A percentile compares a stretch with the other conserved stretches of the same genome.
phyloP scores from a whole-genome alignment of 2,329 filamentous ascomycete species.

The Cladophialophora exuberans region DNA sequence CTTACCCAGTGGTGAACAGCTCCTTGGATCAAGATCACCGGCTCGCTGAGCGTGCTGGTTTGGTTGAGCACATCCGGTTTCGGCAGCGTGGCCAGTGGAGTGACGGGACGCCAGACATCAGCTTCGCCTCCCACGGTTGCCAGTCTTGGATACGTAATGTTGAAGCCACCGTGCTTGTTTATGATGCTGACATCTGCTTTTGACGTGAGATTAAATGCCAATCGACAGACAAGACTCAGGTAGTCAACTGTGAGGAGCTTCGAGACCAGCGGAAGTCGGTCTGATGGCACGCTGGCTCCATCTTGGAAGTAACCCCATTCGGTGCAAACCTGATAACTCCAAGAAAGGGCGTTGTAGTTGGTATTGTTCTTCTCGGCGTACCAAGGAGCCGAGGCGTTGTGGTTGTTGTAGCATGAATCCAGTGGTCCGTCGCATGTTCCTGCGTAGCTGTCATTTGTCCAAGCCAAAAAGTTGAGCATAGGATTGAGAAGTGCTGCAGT shows the following conservation, averaged over 20 bases:
- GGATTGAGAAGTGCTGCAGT: slow-evolving; percentile 49
- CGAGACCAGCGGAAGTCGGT: slow-evolving; percentile 71
- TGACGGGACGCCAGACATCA: slow-evolving; percentile 79
- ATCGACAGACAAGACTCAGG: slow-evolving; percentile 63
- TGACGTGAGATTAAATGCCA: slow-evolving; percentile 69
- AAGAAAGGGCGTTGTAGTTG: slow-evolving; percentile 50
- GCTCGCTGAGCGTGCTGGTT: slow-evolving; percentile 64
- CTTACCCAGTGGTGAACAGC: slow-evolving; percentile 75
- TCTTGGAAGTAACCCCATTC: slow-evolving; percentile 79
- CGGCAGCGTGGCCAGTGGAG: slow-evolving; percentile 66
- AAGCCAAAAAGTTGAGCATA: slow-evolving; percentile 62
- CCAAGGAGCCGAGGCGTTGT: slow-evolving; percentile 52
- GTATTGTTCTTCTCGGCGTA: slow-evolving; percentile 47
- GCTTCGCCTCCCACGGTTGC: slow-evolving; percentile 76
- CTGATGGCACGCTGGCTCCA: slow-evolving; percentile 67
- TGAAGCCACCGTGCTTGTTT: slow-evolving; percentile 76
- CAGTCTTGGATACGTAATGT: slow-evolving; percentile 73
- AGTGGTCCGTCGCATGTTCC: slow-evolving; percentile 47
- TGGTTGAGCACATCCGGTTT: slow-evolving; percentile 53
- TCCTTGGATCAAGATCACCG: slow-evolving; percentile 72
- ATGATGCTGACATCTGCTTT: slow-evolving; percentile 67
- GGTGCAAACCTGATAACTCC: slow-evolving; percentile 62
- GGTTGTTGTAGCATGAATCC: slow-evolving; percentile 56
- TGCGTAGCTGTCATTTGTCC: slow-evolving; percentile 52
- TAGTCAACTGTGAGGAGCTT: slow-evolving; percentile 69